phyloP scores from a whole-genome alignment of 768 basidiomycete genomes.

The Trametes elegans region DNA sequence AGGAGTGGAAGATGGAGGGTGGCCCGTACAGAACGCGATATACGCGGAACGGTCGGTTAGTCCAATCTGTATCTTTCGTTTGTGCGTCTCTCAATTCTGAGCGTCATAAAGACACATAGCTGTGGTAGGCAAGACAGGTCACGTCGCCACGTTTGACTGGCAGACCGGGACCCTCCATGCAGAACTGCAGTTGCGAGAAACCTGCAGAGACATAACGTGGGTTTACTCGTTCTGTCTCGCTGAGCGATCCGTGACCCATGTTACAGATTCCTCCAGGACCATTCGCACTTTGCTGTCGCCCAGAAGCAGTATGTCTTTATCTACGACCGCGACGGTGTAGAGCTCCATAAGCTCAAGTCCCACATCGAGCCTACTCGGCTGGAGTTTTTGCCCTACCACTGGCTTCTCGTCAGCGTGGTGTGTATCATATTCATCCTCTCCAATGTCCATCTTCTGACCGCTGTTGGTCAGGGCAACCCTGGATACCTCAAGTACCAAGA shows the following conservation, averaged over 20 bases:
- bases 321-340: constrained; percentile 92
- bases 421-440: constrained; percentile 30
- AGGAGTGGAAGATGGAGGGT: constrained; percentile 79
- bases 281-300: constrained; percentile 91
- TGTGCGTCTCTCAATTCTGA: neutral
- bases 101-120: constrained; percentile 66
- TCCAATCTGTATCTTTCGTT: constrained; percentile 10
- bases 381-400: constrained; percentile 94
- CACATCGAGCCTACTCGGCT: constrained; percentile 89
- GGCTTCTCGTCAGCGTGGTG: constrained; percentile 84
- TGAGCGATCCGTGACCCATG: constrained; percentile 6
- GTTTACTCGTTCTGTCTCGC: constrained; percentile 28
- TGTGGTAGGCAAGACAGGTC: constrained; percentile 77
- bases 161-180: constrained; percentile 80
- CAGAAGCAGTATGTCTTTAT: constrained; percentile 97
- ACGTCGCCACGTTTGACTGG: constrained; percentile 94
- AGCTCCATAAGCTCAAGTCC: constrained; percentile 79
- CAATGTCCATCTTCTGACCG: neutral
- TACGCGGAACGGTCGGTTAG: constrained; percentile 87
- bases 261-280: constrained; percentile 84
- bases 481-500: constrained; percentile 97
- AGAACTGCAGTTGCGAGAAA: constrained; percentile 88
- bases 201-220: constrained; percentile 88
- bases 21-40: constrained; percentile 86
- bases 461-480: constrained; percentile 62